Evolutionary conservation across 2,329 filamentous ascomycete species (phyloP), one percentile per base, ranked within the genome.

Genomic region (Fonsecaea nubica): DNA sequence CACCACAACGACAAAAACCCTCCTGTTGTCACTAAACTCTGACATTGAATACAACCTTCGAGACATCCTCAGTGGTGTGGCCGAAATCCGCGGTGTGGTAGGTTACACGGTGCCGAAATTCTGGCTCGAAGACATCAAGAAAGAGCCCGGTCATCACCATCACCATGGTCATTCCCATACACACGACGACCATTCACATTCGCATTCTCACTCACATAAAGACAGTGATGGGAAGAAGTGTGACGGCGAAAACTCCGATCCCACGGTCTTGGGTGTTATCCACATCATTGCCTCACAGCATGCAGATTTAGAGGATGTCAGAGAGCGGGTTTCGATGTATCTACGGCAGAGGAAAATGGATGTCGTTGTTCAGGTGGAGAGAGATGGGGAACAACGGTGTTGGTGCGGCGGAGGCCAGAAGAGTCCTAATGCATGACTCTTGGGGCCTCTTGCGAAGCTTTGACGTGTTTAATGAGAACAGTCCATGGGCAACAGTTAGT

Each of bases 101-200:
- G 89, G 90, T 60, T 98, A 97, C 74, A 86, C 90, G 0, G 92
- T 91, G 1, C 93, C 94, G 7, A 90, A 93, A 73, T 97, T 98
- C 75, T 99, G 95, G 95, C 82, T 95, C 13, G 92, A 96, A 72
- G 72, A 79, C 63, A 69, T 75, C 63, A 73, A 77, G 69, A 68
- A 69, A 54, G 66, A 73, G 33, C 71, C 77, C 59, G 67, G 73
- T 68, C 63, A 69, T 38, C 76, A 78, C 65, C 75, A 78, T 61
- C 57, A 64, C 53, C 72, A 76, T n/a, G 59, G 72, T 18, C 72
- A 77, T 38, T n/a, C 54, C 21, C 72, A 77, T 64, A 21, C 30
- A 35, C 30, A 35, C 30, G 45, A 76, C 13, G 58, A 72, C 18
- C 73, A 77, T 36, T 18, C 55, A n/a, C 73, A 77, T 64, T n/a